phyloP scores from a whole-genome alignment of 495 filamentous ascomycete species.

The Penicillium nucicola region DNA sequence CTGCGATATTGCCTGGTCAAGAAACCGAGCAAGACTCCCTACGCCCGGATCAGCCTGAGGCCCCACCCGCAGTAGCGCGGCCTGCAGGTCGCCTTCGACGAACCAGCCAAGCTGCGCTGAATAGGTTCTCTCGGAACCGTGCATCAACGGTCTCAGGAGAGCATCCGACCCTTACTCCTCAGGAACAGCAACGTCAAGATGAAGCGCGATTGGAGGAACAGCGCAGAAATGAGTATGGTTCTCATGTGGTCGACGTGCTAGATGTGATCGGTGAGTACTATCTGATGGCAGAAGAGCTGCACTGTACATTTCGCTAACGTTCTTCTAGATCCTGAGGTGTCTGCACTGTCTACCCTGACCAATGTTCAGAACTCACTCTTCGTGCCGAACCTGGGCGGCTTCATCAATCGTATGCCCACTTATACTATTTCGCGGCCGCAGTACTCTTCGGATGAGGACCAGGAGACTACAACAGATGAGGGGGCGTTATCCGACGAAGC shows the following conservation, averaged over 20 bases:
- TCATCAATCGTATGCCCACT: slow-evolving; percentile 68
- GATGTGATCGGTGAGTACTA: slow-evolving; percentile 63
- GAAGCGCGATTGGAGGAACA: slow-evolving; percentile 3
- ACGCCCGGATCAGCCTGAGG: background rate
- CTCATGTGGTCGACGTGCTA: slow-evolving; percentile 63
- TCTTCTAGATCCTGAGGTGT: slow-evolving; percentile 65
- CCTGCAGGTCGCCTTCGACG: slow-evolving; percentile 30
- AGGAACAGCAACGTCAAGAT: slow-evolving; percentile 3
- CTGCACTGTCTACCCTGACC: slow-evolving; percentile 68
- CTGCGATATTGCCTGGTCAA: background rate
- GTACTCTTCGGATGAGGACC: slow-evolving; percentile 27
- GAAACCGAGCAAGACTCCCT: slow-evolving; percentile 4
- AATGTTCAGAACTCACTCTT: slow-evolving; percentile 81
- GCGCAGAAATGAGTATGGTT: slow-evolving; percentile 44
- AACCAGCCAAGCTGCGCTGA: slow-evolving; percentile 32
- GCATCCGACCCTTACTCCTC: slow-evolving; percentile 12
- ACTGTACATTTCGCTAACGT: background rate
- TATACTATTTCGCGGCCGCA: slow-evolving; percentile 62
- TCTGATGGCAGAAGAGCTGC: background rate
- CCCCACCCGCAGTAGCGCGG: slow-evolving; percentile 14
- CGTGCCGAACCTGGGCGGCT: slow-evolving; percentile 63
- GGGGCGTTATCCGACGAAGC: slow-evolving; percentile 22
- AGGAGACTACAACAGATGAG: slow-evolving; percentile 31
- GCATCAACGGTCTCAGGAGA: slow-evolving; percentile 31
- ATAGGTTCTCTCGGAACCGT: slow-evolving; percentile 35